Base-by-base conservation (phyloP, 352 stramenopile genomes). In the Pythium apleroticum region DNA sequence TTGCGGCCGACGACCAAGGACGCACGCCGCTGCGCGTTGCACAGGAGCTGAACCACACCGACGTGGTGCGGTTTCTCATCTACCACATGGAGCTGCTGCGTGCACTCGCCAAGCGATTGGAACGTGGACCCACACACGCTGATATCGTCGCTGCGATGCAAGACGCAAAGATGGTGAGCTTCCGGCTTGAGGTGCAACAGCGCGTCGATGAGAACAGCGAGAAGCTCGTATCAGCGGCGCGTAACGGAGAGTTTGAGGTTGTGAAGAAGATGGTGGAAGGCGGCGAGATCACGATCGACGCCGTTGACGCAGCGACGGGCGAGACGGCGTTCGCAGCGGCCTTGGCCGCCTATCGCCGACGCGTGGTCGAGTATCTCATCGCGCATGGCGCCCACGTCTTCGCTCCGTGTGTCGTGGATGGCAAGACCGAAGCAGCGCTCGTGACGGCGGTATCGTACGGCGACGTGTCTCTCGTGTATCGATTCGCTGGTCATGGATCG, bases 311-410 rank as follows among this genome's bases (percentile, higher is more conserved):
- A 4, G 5, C 8, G 3, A 37, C 25, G 1, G 9, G 25, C 9
- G 48, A 54, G 48, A 54, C 48, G 5, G 24, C 48, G 12, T 54
- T 54, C 25, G 28, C 48, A 5, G 48, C 48, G 9, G 48, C 48
- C 8, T 20, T 54, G 8, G 48, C 25, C 3, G 4, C 24, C 22
- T 4, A 20, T 1, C 48, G 14, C 9, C 1, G 25, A 54, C 48
- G 48, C 25, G 25, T 54, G 24, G 22, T n/a, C 25, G 25, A 54
- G 24, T 54, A 37, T n/a, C 24, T 54, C 1, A 24, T 54, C 10
- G 25, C 22, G 1, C 5, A 54, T 2, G 25, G 22, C 25, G 48
- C 48, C 9, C 24, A 54, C 24, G 14, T 33, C 24, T 33, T 19
- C 48, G 48, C 10, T 4, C 22, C 17, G 25, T 33, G 48, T 33